phyloP scores from a whole-genome alignment of 441 rosid species.

The Pelargonium myrrhifolium region DNA sequence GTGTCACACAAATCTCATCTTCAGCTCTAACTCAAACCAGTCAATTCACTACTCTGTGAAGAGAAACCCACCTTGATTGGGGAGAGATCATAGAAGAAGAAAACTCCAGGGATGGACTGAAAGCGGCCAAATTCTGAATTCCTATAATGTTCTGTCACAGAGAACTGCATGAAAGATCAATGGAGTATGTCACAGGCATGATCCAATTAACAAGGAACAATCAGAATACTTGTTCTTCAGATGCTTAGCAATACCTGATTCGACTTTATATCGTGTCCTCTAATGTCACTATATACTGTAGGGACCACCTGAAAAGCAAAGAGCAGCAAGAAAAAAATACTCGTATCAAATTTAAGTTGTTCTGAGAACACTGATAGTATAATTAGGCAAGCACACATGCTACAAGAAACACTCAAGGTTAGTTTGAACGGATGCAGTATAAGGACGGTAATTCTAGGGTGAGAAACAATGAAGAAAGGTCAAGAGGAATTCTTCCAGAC shows the following conservation, averaged over 20 bases:
- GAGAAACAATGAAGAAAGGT: too few species aligned
- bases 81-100: neutral
- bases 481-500: too few species aligned
- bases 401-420: too few species aligned
- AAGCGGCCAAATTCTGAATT: neutral
- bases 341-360: neutral
- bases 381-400: too few species aligned
- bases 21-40: neutral
- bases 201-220: neutral
- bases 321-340: neutral
- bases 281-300: neutral
- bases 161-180: neutral
- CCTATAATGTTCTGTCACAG: conserved; percentile 1
- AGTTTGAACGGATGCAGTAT: too few species aligned
- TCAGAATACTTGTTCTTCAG: neutral
- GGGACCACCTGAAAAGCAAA: neutral
- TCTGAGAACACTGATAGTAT: too few species aligned
- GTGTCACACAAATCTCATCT: neutral
- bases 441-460: too few species aligned
- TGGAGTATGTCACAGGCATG: neutral
- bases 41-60: neutral
- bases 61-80: conserved; percentile 6
- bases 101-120: conserved; percentile 1
- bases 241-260: neutral
- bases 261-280: neutral